Evolutionary conservation across 805 yeast species (phyloP).

Genomic region (Scheffersomyces coipomensis): DNA sequence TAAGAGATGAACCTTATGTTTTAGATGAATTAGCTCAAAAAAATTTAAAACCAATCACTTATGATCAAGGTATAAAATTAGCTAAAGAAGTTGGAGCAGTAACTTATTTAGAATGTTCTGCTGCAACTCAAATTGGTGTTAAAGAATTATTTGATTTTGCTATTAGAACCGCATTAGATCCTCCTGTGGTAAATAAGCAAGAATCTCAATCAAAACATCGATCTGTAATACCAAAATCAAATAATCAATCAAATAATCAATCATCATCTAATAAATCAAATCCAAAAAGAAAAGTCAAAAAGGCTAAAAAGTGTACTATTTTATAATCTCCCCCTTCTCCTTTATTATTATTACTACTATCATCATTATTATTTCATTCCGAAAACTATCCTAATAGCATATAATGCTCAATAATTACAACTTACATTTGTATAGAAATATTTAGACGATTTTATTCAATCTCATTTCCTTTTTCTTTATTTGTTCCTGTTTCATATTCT

Average conservation of each 20-base stretch:
- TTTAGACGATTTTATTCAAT: neutral
- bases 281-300: constrained; percentile 27
- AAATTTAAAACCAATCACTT: constrained; percentile 60
- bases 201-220: constrained; percentile 3
- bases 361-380: neutral
- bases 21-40: constrained; percentile 64
- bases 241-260: neutral
- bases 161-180: constrained; percentile 63
- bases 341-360: neutral
- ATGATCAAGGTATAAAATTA: constrained; percentile 60
- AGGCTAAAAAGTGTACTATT: constrained; percentile 39
- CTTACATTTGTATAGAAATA: no score
- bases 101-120: constrained; percentile 83
- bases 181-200: constrained; percentile 30
- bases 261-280: constrained; percentile 5
- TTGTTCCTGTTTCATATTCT: neutral
- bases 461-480: neutral
- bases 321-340: constrained; percentile 23
- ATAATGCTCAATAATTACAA: no score
- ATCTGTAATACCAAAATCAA: neutral
- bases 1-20: constrained; percentile 79
- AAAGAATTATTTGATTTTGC: constrained; percentile 83
- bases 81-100: constrained; percentile 73
- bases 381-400: no score
- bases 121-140: constrained; percentile 84